These are phyloP conservation scores for Fusarium albosuccineum DNA, from an alignment of 2,329 filamentous ascomycete species.

Conservation along the genomic window DNA sequence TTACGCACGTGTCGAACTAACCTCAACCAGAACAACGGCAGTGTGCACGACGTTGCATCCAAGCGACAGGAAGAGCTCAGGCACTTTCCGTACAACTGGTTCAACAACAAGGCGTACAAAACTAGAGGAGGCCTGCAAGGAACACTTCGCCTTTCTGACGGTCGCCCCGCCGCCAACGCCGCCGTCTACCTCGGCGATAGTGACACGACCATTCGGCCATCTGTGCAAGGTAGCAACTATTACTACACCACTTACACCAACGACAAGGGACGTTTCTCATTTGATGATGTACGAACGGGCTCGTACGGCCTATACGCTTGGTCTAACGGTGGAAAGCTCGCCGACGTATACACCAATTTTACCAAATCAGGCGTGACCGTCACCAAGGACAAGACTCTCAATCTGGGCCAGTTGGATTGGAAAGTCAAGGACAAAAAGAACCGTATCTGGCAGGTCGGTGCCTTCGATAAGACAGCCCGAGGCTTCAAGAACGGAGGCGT, in stretches of 20 bases:
- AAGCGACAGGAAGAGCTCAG: slow-evolving; percentile 15
- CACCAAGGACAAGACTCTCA: slow-evolving; percentile 22
- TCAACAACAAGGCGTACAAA: slow-evolving; percentile 14
- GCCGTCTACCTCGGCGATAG: slow-evolving; percentile 22
- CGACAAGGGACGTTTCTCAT: slow-evolving; percentile 23
- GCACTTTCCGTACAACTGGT: slow-evolving; percentile 27
- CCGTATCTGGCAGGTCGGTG: slow-evolving; percentile 28
- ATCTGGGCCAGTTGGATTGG: slow-evolving; percentile 18
- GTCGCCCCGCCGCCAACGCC: slow-evolving; percentile 19
- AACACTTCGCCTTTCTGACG: slow-evolving; percentile 25
- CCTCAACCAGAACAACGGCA: slow-evolving; percentile 18
- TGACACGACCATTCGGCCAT: slow-evolving; percentile 17
- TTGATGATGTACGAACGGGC: slow-evolving; percentile 20
- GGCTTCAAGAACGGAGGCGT: slow-evolving; percentile 27
- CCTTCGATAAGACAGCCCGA: slow-evolving; percentile 25
- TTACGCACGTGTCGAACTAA: neutral
- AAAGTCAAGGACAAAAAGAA: slow-evolving; percentile 13
- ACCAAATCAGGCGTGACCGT: slow-evolving; percentile 18
- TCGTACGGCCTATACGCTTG: slow-evolving; percentile 21
- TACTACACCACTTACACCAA: slow-evolving; percentile 29
- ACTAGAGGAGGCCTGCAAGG: slow-evolving; percentile 22
- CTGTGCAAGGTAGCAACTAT: slow-evolving; percentile 39
- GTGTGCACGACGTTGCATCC: slow-evolving; percentile 7
- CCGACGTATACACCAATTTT: slow-evolving; percentile 30
- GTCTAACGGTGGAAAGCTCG: slow-evolving; percentile 25